Evolutionary conservation across 2,329 filamentous ascomycete species (phyloP).

Genomic region (Pseudopithomyces chartarum): DNA sequence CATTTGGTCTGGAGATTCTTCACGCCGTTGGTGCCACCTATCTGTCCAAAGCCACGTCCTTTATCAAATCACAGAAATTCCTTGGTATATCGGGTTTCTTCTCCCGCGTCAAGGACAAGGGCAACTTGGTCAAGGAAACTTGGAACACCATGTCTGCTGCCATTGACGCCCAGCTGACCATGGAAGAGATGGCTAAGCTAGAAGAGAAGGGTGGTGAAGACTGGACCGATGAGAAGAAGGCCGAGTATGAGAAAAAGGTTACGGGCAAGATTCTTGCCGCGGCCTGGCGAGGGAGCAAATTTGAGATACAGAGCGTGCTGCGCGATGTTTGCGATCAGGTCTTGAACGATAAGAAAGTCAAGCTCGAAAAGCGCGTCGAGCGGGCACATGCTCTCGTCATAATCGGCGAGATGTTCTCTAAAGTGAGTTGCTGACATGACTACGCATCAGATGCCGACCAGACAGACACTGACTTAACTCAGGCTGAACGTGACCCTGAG

Average conservation of each 20-base stretch:
- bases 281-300: constrained; percentile 94
- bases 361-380: constrained; percentile 83
- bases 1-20: constrained; percentile 92
- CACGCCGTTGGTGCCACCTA: constrained; percentile 95
- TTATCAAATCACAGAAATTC: constrained; percentile 95
- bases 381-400: constrained; percentile 87
- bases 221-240: constrained; percentile 97
- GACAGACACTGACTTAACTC: constrained; percentile 11
- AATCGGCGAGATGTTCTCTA: constrained; percentile 85
- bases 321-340: constrained; percentile 92
- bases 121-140: constrained; percentile 93
- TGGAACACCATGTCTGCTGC: constrained; percentile 97
- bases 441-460: not conserved
- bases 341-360: constrained; percentile 77
- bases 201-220: constrained; percentile 95
- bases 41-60: constrained; percentile 80
- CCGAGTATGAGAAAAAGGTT: constrained; percentile 92
- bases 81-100: constrained; percentile 96
- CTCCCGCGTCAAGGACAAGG: constrained; percentile 92
- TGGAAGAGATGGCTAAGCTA: constrained; percentile 97
- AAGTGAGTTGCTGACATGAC: constrained; percentile 60
- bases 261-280: constrained; percentile 98
- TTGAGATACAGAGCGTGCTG: constrained; percentile 95
- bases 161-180: constrained; percentile 95
- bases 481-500: constrained; percentile 88